Percentiles rank a stretch among this genome's conserved stretches.
Evolutionary conservation across 352 stramenopile genomes (phyloP).

Genomic region (Phytophthora sp.): DNA sequence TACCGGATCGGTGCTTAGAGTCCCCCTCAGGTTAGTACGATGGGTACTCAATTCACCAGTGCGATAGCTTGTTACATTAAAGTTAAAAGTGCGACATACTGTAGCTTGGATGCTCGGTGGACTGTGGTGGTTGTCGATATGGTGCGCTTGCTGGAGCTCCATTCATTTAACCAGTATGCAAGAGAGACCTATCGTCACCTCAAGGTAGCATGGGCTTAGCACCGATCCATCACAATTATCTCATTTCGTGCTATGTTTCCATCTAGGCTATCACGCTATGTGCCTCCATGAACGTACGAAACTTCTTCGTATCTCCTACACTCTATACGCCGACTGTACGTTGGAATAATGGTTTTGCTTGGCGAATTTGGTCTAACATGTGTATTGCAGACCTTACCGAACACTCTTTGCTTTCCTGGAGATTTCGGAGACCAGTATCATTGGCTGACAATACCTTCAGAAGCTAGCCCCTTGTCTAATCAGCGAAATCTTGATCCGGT

Average conservation of each 20-base stretch:
- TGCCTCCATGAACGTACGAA: constrained; percentile 68
- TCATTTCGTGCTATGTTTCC: not conserved
- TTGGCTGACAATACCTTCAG: constrained; percentile 38
- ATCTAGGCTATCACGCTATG: constrained; percentile 67
- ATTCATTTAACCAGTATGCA: constrained; percentile 76
- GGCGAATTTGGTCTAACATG: not conserved
- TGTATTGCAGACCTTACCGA: constrained; percentile 58
- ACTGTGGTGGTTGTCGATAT: constrained; percentile 74
- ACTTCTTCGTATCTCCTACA: constrained; percentile 62
- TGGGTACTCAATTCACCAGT: not conserved
- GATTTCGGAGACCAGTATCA: constrained; percentile 30
- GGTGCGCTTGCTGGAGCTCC: constrained; percentile 57
- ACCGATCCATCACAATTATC: not conserved
- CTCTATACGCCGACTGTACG: constrained; percentile 54
- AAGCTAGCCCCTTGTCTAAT: constrained; percentile 3
- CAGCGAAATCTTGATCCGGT: constrained; percentile 1
- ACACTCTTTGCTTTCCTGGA: constrained; percentile 39
- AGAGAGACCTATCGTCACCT: constrained; percentile 66
- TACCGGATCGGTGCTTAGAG: constrained; percentile 61
- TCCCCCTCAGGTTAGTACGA: constrained; percentile 51
- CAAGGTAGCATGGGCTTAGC: constrained; percentile 43
- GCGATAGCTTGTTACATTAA: not conserved
- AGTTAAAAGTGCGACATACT: not conserved
- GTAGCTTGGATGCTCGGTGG: constrained; percentile 57
- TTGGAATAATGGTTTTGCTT: not conserved